phyloP scores from a whole-genome alignment of 176 grass and related monocot genomes.

The Hsuehochloa calcarea region DNA sequence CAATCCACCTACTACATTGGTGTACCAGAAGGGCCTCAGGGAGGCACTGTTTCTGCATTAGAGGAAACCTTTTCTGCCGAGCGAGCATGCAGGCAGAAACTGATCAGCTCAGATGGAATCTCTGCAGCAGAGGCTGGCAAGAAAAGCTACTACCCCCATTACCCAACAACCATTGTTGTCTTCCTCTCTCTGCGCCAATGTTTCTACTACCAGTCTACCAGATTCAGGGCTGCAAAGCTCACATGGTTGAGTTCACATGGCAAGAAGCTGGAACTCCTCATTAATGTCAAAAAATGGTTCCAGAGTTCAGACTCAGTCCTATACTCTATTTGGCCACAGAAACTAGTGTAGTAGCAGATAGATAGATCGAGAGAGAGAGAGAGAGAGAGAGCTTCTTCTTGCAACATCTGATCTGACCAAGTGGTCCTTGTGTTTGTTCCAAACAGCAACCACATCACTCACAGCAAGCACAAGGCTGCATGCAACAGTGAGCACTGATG shows the following conservation, averaged over 20 bases:
- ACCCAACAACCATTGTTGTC: background rate
- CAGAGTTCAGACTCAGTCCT: background rate
- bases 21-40: conserved; percentile 13
- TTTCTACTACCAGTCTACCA: conserved; percentile 17
- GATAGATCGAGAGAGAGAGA: background rate
- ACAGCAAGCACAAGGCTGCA: background rate
- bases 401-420: conserved; percentile 22
- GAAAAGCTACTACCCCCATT: background rate
- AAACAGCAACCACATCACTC: conserved; percentile 24
- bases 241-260: conserved; percentile 11
- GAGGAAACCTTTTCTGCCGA: conserved; percentile 36
- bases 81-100: conserved; percentile 30
- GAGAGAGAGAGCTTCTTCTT: background rate
- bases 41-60: conserved; percentile 21
- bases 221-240: background rate
- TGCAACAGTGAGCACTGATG: conserved; percentile 10
- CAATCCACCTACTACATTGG: conserved; percentile 6
- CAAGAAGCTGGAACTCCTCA: background rate
- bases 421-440: conserved; percentile 32
- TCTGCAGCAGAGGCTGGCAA: conserved; percentile 8
- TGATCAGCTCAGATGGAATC: conserved; percentile 45
- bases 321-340: too few relatives aligned
- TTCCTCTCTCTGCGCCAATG: background rate
- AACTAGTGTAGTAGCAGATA: background rate
- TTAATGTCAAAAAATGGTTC: conserved; percentile 8